Conservation (phyloP, 805 yeast genomes). For the Pichia pseudocactophila region DNA sequence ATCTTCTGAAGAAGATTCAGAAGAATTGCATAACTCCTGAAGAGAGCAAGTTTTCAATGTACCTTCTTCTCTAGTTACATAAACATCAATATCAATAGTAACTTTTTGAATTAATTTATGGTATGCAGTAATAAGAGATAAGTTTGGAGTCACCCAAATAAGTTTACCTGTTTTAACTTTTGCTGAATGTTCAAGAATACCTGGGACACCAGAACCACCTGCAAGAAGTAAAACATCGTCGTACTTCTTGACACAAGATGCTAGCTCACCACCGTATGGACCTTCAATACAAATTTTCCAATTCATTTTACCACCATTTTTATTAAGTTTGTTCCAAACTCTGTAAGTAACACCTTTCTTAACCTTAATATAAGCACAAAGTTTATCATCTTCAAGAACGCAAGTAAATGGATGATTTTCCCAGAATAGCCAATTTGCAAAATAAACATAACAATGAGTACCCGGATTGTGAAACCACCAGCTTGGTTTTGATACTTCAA, state of each 20-base stretch:
- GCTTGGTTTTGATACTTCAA: slow-evolving; percentile 43
- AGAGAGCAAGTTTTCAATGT: slow-evolving; percentile 1
- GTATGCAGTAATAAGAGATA: slow-evolving; percentile 38
- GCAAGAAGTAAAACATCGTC: slow-evolving; percentile 48
- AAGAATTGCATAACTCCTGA: not conserved
- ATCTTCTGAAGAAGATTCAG: slow-evolving; percentile 6
- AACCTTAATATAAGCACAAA: slow-evolving; percentile 35
- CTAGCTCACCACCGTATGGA: slow-evolving; percentile 47
- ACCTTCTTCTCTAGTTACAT: slow-evolving; percentile 29
- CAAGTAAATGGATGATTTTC: slow-evolving; percentile 70
- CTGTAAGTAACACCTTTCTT: slow-evolving; percentile 46
- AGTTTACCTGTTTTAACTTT: slow-evolving; percentile 32
- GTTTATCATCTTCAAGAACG: slow-evolving; percentile 29
- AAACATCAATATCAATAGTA: slow-evolving; percentile 26
- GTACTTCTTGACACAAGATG: slow-evolving; percentile 39
- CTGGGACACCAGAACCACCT: slow-evolving; percentile 69
- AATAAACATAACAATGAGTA: slow-evolving; percentile 46
- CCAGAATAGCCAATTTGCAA: slow-evolving; percentile 46
- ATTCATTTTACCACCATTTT: slow-evolving; percentile 5
- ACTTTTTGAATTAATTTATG: slow-evolving; percentile 22
- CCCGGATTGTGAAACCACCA: slow-evolving; percentile 47
- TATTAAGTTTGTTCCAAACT: slow-evolving; percentile 26
- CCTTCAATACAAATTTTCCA: slow-evolving; percentile 45
- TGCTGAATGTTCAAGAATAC: slow-evolving; percentile 33
- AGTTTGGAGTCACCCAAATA: slow-evolving; percentile 52